phyloP scores from a whole-genome alignment of 106 monocot species.

The Phalaenopsis aphrodite region DNA sequence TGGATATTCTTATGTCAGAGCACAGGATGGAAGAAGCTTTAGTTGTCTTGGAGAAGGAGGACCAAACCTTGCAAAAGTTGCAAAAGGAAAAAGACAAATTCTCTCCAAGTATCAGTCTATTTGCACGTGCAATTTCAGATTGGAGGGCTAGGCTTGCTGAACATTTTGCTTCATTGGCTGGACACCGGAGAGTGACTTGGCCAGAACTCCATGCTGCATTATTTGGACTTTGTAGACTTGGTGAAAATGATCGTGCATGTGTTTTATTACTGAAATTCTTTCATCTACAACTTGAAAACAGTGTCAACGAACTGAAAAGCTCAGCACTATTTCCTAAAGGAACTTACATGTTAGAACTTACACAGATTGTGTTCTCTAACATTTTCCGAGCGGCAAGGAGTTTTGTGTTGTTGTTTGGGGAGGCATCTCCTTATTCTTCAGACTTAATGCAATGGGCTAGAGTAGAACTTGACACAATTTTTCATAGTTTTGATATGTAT shows the following conservation, averaged over 20 bases:
- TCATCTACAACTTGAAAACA: slow-evolving; percentile 11
- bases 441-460: slow-evolving; percentile 31
- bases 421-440: slow-evolving; percentile 20
- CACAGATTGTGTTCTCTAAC: slow-evolving; percentile 27
- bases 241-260: slow-evolving; percentile 29
- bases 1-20: slow-evolving; percentile 38
- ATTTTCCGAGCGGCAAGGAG: slow-evolving; percentile 31
- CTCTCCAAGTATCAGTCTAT: slow-evolving; percentile 13
- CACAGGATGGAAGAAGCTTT: slow-evolving; percentile 25
- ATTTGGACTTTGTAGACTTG: slow-evolving; percentile 29
- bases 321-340: slow-evolving; percentile 9
- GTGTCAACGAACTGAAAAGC: slow-evolving; percentile 14
- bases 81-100: slow-evolving; percentile 11
- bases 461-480: slow-evolving; percentile 33
- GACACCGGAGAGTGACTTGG: slow-evolving; percentile 26
- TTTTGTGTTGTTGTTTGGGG: slow-evolving; percentile 26
- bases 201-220: slow-evolving; percentile 31
- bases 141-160: slow-evolving; percentile 22
- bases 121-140: slow-evolving; percentile 21
- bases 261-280: slow-evolving; percentile 26
- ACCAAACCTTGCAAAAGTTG: slow-evolving; percentile 14
- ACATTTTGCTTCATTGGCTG: slow-evolving; percentile 23
- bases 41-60: slow-evolving; percentile 18
- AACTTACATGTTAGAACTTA: slow-evolving; percentile 23
- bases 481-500: slow-evolving; percentile 18